Evolutionary conservation across 2,329 filamentous ascomycete species (phyloP).

Genomic region (Thielaviopsis ethacetica): DNA sequence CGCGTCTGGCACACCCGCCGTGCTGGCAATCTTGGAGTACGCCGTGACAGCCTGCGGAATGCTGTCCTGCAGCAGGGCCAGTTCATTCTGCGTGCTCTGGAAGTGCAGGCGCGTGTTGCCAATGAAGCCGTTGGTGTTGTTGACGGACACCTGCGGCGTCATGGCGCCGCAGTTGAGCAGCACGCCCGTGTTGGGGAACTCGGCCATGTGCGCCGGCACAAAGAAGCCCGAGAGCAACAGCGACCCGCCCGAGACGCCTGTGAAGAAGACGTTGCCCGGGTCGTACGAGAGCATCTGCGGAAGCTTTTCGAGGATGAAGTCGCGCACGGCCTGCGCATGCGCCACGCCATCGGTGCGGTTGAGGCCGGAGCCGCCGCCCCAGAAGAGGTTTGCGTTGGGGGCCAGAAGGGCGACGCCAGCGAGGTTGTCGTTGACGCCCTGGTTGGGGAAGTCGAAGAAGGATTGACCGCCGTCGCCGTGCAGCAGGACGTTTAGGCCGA

Average conservation of each 20-base stretch:
- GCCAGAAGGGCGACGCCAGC: slow-evolving; percentile 38
- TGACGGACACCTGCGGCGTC: slow-evolving; percentile 34
- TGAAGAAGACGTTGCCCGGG: slow-evolving; percentile 35
- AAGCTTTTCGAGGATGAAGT: slow-evolving; percentile 36
- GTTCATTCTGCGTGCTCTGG: slow-evolving; percentile 37
- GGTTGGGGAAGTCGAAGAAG: slow-evolving; percentile 41
- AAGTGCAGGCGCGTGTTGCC: slow-evolving; percentile 35
- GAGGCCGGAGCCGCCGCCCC: slow-evolving; percentile 37
- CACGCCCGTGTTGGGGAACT: slow-evolving; percentile 32
- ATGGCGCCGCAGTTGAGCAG: slow-evolving; percentile 40
- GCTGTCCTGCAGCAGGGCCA: slow-evolving; percentile 28
- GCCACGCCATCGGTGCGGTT: slow-evolving; percentile 37
- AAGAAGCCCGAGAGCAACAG: slow-evolving; percentile 40
- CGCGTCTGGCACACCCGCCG: slow-evolving; percentile 25
- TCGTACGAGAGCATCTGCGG: slow-evolving; percentile 38
- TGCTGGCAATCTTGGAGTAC: slow-evolving; percentile 31
- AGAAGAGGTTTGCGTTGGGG: slow-evolving; percentile 38
- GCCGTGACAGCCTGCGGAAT: slow-evolving; percentile 34
- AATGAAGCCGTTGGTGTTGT: slow-evolving; percentile 24
- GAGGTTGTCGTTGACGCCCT: slow-evolving; percentile 31
- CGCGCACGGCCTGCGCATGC: slow-evolving; percentile 38
- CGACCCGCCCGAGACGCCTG: slow-evolving; percentile 37
- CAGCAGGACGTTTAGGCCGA: slow-evolving; percentile 40
- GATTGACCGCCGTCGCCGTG: slow-evolving; percentile 44
- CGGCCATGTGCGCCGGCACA: slow-evolving; percentile 36